phyloP scores from a whole-genome alignment of 441 rosid genomes.

The Hura crepitans region DNA sequence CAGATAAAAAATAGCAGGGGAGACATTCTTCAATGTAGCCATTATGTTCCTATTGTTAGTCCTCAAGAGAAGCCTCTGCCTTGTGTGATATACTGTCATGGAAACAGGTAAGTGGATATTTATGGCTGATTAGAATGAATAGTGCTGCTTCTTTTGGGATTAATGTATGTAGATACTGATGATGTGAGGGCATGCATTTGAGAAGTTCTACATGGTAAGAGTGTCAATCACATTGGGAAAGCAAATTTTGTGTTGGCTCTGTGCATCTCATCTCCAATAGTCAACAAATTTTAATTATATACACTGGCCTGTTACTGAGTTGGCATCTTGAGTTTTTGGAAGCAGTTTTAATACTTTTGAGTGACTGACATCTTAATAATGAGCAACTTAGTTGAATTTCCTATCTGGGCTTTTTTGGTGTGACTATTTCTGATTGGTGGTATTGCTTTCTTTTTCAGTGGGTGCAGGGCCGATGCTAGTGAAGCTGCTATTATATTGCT shows the following conservation, averaged over 20 bases:
- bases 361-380: neutral
- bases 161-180: neutral
- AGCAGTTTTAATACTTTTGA: neutral
- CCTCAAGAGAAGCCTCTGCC: slow-evolving; percentile 81
- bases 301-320: neutral
- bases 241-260: neutral
- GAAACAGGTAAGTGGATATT: slow-evolving; percentile 65
- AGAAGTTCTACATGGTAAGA: slow-evolving; percentile 2
- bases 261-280: slow-evolving; percentile 1
- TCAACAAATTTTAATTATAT: neutral
- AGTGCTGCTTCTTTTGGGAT: neutral
- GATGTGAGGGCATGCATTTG: neutral
- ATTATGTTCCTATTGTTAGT: slow-evolving; percentile 70
- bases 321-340: neutral
- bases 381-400: neutral
- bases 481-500: slow-evolving; percentile 93
- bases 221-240: neutral
- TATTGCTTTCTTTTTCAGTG: slow-evolving; percentile 54
- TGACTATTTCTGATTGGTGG: slow-evolving; percentile 19
- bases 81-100: slow-evolving; percentile 95
- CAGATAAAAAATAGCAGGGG: slow-evolving; percentile 83
- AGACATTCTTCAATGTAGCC: slow-evolving; percentile 79
- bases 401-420: neutral
- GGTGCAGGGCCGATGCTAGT: slow-evolving; percentile 97
- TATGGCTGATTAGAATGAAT: slow-evolving; percentile 15